Evolutionary conservation across 345 rosid species (phyloP).

Genomic region (Excoecaria cochinchinensis): DNA sequence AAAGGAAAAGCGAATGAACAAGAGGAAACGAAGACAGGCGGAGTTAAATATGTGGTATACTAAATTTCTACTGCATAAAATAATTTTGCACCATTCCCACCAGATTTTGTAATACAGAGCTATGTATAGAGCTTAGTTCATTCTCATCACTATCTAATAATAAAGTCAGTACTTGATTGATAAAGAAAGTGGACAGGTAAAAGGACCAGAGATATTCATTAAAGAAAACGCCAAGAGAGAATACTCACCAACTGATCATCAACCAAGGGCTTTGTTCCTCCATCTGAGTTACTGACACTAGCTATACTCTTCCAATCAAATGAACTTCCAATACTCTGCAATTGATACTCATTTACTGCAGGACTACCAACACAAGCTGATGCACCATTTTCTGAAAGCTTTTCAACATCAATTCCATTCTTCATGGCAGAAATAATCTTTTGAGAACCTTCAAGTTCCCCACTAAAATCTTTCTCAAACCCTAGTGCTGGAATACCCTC

Average conservation of each 20-base stretch:
- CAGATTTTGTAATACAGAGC: neutral
- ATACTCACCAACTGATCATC: slow-evolving; percentile 30
- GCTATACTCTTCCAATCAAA: slow-evolving; percentile 13
- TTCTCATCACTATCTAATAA: neutral
- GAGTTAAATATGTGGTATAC: neutral
- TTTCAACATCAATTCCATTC: slow-evolving; percentile 22
- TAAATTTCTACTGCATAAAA: neutral
- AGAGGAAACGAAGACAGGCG: neutral
- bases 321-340: slow-evolving; percentile 29
- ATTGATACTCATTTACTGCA: slow-evolving; percentile 37
- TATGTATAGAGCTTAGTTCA: neutral
- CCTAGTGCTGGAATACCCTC: slow-evolving; percentile 36
- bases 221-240: neutral
- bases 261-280: slow-evolving; percentile 16
- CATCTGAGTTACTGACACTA: slow-evolving; percentile 17
- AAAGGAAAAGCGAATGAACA: neutral
- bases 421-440: slow-evolving; percentile 31
- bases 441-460: slow-evolving; percentile 40
- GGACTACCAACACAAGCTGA: slow-evolving; percentile 29
- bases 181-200: neutral
- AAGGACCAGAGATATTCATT: neutral
- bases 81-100: neutral
- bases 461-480: slow-evolving; percentile 37
- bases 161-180: neutral
- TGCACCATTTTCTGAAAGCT: slow-evolving; percentile 40